A percentile compares a stretch with the other conserved stretches of the same genome.
phyloP scores from a whole-genome alignment of 2,329 filamentous ascomycete species.

The Escovopsis weberi region DNA sequence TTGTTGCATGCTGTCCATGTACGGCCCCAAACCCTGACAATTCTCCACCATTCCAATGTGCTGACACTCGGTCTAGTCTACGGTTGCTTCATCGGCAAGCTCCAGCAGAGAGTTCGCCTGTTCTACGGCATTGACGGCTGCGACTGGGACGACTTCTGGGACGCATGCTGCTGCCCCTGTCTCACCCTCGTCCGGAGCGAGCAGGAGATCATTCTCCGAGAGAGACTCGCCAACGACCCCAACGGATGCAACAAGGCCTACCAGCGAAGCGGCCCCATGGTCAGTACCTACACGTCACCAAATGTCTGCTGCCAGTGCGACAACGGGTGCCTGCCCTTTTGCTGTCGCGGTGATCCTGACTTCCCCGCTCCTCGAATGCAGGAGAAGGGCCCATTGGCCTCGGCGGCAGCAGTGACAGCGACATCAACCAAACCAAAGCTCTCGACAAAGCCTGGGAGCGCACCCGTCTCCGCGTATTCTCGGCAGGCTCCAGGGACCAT shows the following conservation, averaged over 20 bases:
- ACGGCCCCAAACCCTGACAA: conserved; percentile 1
- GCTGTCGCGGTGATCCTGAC: background rate
- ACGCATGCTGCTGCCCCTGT: conserved; percentile 16
- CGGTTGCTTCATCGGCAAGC: conserved; percentile 12
- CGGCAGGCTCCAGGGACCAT: background rate
- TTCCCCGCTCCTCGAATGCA: background rate
- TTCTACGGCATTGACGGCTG: conserved; percentile 19
- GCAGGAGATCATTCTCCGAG: conserved; percentile 18
- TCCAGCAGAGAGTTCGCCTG: conserved; percentile 17
- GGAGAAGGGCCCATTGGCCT: background rate
- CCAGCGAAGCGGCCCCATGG: background rate
- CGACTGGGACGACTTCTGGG: conserved; percentile 9
- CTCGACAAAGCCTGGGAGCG: background rate
- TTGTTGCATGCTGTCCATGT: conserved; percentile 15
- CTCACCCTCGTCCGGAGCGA: conserved; percentile 15
- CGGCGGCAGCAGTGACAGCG: no score
- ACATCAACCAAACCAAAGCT: no score
- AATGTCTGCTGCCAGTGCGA: background rate
- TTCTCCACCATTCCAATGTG: background rate
- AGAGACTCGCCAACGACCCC: conserved; percentile 7
- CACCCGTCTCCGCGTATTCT: background rate
- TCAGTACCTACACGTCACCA: background rate
- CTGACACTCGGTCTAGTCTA: conserved; percentile 14
- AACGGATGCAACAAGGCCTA: conserved; percentile 1
- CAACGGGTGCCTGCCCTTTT: background rate